Evolutionary conservation across 805 yeast genomes (phyloP).

Genomic region (Monosporozyma solicola): DNA sequence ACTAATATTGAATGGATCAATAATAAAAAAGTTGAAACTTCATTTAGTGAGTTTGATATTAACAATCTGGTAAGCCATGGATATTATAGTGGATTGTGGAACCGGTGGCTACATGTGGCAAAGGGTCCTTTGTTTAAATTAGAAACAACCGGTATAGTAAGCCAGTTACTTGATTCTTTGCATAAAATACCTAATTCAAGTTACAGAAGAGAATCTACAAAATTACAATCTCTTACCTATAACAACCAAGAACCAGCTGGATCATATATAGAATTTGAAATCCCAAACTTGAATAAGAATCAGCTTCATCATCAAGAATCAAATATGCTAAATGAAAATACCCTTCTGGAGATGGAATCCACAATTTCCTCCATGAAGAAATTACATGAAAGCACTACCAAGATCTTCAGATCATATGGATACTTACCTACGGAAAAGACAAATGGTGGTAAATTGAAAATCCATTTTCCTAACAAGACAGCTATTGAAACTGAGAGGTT

Average conservation of each 20-base stretch:
- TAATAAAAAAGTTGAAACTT: not conserved
- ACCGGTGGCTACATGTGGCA: not conserved
- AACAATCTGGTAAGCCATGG: not conserved
- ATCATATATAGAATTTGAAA: conserved; percentile 49
- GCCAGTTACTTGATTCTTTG: not conserved
- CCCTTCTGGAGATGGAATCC: conserved; percentile 3
- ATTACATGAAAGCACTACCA: conserved; percentile 21
- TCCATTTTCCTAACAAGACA: conserved; percentile 68
- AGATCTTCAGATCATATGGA: conserved; percentile 48
- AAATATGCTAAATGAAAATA: not conserved
- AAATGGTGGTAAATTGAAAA: conserved; percentile 32
- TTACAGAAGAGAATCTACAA: not conserved
- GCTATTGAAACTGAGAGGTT: conserved; percentile 45
- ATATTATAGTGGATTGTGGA: not conserved
- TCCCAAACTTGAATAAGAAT: conserved; percentile 25
- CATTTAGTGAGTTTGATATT: not conserved
- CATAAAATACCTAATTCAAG: not conserved
- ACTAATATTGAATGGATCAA: not conserved
- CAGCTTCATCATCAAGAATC: conserved; percentile 3
- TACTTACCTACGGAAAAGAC: conserved; percentile 51
- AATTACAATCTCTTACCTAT: not conserved
- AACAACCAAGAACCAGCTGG: conserved; percentile 24
- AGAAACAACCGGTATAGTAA: not conserved
- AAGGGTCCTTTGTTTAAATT: not conserved
- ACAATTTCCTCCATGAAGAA: conserved; percentile 2